Percentiles rank a stretch among this genome's conserved stretches.
Evolutionary conservation across 1,284 basidiomycete species (phyloP).

Genomic region (Trametes polyzona): DNA sequence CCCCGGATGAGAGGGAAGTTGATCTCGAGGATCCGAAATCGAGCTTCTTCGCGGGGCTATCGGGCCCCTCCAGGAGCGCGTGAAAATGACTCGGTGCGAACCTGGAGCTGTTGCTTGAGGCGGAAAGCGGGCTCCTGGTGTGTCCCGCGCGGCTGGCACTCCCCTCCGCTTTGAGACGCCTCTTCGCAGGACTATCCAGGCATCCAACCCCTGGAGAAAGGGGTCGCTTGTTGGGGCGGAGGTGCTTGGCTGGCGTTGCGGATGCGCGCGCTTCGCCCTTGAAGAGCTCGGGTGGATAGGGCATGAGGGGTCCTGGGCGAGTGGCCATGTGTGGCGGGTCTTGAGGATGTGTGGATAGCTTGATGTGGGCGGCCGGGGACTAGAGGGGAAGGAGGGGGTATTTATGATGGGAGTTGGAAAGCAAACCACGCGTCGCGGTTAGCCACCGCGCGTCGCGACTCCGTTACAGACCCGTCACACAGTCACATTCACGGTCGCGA

Average conservation of each 20-base stretch:
- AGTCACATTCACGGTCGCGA: slow-evolving; percentile 18
- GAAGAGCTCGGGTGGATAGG: slow-evolving; percentile 61
- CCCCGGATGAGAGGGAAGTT: background rate
- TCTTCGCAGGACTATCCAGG: slow-evolving; percentile 64
- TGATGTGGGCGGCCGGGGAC: slow-evolving; percentile 13
- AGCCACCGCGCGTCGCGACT: slow-evolving; percentile 19
- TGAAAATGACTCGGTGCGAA: slow-evolving; percentile 33
- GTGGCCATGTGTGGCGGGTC: slow-evolving; percentile 7
- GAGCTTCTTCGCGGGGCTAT: slow-evolving; percentile 51
- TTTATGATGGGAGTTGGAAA: slow-evolving; percentile 28
- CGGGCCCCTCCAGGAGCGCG: slow-evolving; percentile 38
- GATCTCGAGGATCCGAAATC: slow-evolving; percentile 45
- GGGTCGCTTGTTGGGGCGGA: slow-evolving; percentile 51
- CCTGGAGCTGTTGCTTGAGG: slow-evolving; percentile 30
- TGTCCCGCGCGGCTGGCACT: slow-evolving; percentile 49
- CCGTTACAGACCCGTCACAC: slow-evolving; percentile 10
- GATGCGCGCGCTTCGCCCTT: slow-evolving; percentile 32
- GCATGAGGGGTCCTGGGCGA: slow-evolving; percentile 25
- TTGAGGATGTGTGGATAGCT: slow-evolving; percentile 3
- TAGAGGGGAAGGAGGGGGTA: background rate
- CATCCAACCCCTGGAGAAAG: slow-evolving; percentile 53
- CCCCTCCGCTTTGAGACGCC: slow-evolving; percentile 65
- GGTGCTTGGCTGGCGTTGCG: slow-evolving; percentile 27
- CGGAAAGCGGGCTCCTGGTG: slow-evolving; percentile 39
- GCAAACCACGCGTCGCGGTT: slow-evolving; percentile 21